Evolutionary conservation across 345 rosid species (phyloP), one percentile per base, ranked within the genome.

Genomic region (Firmiana major): DNA sequence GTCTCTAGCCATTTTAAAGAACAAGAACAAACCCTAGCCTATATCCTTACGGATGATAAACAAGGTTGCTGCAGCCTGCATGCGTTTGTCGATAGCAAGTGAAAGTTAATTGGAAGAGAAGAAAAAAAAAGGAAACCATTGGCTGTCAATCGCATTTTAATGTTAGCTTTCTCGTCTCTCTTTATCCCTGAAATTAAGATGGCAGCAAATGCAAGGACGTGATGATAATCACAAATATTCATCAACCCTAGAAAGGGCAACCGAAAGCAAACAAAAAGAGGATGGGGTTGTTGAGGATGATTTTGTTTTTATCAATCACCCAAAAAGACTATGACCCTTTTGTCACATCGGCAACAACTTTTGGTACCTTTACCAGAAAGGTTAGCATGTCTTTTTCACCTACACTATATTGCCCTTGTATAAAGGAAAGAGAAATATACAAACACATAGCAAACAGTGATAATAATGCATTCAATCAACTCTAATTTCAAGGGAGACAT

Each of bases 341-440:
- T 71, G 73, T 73, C 77, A 34, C 72, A 42, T 78, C 42, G 81
- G 70, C 59, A 46, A 13, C 69, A 28, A 70, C 68, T 11, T 46
- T 46, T 77, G 80, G 28, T 10, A 34, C 67, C 49, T 58, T 57
- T 13, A 69, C 45, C 74, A 6, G 12, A 77, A 68, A 55, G 22
- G 9, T 24, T 2, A 6, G 7, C 16, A 22, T 60, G 34, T 26
- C 28, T 26, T 22, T 58, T 10, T 58, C 36, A 60, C 34, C 34
- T 19, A 54, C 7, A 7, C 6, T 19, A 54, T 0, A 45, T 8
- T 45, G 13, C 53, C 13, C 0, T 12, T 48, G 5, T 48, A 12
- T 4, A 51, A 51, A 1, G 7, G 55, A 15, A 51, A 45, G 12
- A 45, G 49, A 3, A 45, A 45, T 45, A 11, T 15, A 45, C 49